Evolutionary conservation across 306 rosid species (phyloP).

Genomic region (Inga oerstediana): DNA sequence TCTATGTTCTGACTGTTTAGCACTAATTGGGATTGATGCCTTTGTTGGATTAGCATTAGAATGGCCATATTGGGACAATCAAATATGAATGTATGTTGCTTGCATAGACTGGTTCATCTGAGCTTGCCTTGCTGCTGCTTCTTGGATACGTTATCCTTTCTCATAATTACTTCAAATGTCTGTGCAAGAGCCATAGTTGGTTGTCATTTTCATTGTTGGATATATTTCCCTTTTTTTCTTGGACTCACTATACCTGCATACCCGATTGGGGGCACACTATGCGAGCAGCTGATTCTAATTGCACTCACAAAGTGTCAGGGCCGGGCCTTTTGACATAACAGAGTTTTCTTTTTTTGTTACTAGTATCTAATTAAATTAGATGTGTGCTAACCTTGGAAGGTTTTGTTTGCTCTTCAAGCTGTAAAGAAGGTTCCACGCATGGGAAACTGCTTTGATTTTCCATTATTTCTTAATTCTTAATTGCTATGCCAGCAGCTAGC

Average conservation of each 20-base stretch:
- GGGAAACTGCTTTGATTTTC: conserved; percentile 5
- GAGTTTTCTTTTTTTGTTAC: neutral
- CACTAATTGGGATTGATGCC: neutral
- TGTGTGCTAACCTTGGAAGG: neutral
- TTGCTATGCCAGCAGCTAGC: neutral
- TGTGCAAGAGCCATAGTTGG: neutral
- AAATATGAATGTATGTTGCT: neutral
- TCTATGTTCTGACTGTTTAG: conserved; percentile 7
- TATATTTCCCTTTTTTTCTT: neutral
- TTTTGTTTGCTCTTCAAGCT: neutral
- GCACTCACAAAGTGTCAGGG: neutral
- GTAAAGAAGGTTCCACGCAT: neutral
- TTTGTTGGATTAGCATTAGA: neutral
- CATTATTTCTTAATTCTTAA: neutral
- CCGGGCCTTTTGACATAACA: neutral
- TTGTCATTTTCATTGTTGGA: neutral
- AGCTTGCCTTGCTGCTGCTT: neutral
- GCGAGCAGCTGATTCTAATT: neutral
- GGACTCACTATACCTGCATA: neutral
- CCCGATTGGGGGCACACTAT: neutral
- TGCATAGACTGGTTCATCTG: neutral
- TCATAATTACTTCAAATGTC: neutral
- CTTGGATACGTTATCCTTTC: neutral
- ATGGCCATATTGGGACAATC: neutral
- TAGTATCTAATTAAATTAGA: neutral